Base-by-base conservation (phyloP, 1,139 yeast species). In the Diutina rugosa region DNA sequence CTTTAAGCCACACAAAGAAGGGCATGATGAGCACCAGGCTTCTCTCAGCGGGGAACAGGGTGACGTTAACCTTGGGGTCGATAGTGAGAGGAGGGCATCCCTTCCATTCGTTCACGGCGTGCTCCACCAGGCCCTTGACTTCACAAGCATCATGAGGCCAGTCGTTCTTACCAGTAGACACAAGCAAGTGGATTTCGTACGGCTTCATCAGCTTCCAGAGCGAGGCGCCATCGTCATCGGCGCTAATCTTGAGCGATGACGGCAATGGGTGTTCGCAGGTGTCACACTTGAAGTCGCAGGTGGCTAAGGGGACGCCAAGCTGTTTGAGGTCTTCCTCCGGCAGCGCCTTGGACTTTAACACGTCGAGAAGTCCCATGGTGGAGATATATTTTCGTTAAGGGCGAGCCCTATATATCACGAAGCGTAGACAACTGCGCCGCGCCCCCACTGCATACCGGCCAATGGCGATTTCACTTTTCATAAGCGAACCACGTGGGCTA, bases 141-240 rank as follows among this genome's bases (percentile, higher is more conserved):
- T 80, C 85, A 9, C 79, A 71, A 12, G 96, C 90, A 65, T 87
- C 87, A 60, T 82, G 95, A 6, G 71, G 73, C 98, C 99, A 93
- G 69, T 93, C 96, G 0, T 80, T 67, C 62, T 84, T 83, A 14
- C 95, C 95, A 0, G 97, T 90, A 1, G 96, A 85, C 0, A 91
- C 84, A 21, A 90, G 69, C 41, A 90, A 72, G 62, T 91, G 97
- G 28, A 86, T 65, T 6, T 83, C 85, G 58, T 82, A 83, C 2
- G 87, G 83, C 61, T 78, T 78, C 0, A 95, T 83, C 3, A 90
- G 76, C 57, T 87, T 83, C 81, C 87, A 90, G 46, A 93, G 73
- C 6, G 82, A 77, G 6, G 64, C 69, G 18, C 38, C 72, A 69
- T 54, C 57, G 46, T 63, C 64, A 9, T 70, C 69, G 8, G 83